Conservation (phyloP, 129 eudicot genomes). For the Deinandra increscens region DNA sequence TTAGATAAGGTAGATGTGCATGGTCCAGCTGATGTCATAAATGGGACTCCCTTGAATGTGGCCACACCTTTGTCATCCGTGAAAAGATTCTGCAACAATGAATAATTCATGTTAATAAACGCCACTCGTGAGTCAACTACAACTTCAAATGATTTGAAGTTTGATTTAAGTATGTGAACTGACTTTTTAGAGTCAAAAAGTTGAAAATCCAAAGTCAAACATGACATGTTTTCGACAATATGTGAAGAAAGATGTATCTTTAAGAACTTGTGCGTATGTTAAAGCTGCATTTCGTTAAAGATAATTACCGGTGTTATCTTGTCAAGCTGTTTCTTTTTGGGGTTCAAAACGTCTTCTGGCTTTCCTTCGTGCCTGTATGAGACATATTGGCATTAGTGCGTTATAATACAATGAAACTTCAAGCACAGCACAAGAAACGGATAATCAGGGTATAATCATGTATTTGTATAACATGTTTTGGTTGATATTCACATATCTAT, state of each 20-base stretch:
- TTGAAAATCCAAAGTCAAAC: background rate
- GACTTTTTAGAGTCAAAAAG: background rate
- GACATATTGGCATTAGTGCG: constrained; percentile 19
- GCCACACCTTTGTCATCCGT: constrained; percentile 89
- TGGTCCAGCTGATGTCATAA: constrained; percentile 92
- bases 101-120: constrained; percentile 22
- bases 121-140: constrained; percentile 12
- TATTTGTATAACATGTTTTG: background rate
- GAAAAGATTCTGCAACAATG: constrained; percentile 68
- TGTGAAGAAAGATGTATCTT: background rate
- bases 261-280: background rate
- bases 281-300: constrained; percentile 6
- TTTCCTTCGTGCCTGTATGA: constrained; percentile 79
- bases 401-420: background rate
- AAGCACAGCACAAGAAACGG: background rate
- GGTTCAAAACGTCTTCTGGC: constrained; percentile 94
- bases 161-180: background rate
- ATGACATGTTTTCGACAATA: background rate
- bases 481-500: background rate
- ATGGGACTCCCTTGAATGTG: constrained; percentile 82
- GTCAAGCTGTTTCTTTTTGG: constrained; percentile 95
- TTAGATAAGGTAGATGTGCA: constrained; percentile 80
- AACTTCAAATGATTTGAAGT: background rate
- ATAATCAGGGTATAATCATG: background rate
- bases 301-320: constrained; percentile 79